These are phyloP conservation scores for Naegleria fowleri DNA, from an alignment of 208 protist species.

Conservation along the genomic window DNA sequence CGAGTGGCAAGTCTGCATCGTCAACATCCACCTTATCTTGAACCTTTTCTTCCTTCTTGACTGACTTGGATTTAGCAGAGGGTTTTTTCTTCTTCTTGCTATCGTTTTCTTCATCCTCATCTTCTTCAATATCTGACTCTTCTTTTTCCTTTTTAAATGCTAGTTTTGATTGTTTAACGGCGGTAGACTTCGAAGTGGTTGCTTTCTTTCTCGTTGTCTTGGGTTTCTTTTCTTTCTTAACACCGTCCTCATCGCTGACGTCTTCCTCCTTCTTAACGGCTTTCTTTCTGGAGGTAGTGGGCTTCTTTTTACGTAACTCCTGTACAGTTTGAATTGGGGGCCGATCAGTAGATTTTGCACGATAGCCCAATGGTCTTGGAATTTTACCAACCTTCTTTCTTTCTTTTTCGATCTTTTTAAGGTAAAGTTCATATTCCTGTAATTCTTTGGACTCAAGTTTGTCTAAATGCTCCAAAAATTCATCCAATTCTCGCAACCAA, in stretches of 20 bases:
- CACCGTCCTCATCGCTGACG: neutral
- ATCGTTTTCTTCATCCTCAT: neutral
- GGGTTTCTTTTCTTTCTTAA: neutral
- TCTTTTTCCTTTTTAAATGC: neutral
- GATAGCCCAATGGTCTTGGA: neutral
- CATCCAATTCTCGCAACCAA: constrained; percentile 73
- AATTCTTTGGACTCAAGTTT: neutral
- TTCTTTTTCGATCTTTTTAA: constrained; percentile 1
- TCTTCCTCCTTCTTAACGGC: neutral
- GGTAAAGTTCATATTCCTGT: neutral
- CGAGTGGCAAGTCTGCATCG: neutral
- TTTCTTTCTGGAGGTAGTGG: neutral
- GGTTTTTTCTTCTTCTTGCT: constrained; percentile 24
- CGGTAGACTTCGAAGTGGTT: neutral
- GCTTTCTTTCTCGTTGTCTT: constrained; percentile 25
- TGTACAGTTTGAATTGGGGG: too few relatives aligned
- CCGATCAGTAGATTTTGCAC: neutral
- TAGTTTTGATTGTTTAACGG: neutral
- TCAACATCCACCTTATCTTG: neutral
- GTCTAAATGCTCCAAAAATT: constrained; percentile 33
- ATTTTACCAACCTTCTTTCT: neutral
- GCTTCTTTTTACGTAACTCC: neutral
- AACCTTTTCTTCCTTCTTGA: neutral
- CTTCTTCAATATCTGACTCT: neutral
- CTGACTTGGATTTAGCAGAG: neutral